Evolutionary conservation across 2,329 filamentous ascomycete species (phyloP).

Genomic region (Ambrosiella beaveri): DNA sequence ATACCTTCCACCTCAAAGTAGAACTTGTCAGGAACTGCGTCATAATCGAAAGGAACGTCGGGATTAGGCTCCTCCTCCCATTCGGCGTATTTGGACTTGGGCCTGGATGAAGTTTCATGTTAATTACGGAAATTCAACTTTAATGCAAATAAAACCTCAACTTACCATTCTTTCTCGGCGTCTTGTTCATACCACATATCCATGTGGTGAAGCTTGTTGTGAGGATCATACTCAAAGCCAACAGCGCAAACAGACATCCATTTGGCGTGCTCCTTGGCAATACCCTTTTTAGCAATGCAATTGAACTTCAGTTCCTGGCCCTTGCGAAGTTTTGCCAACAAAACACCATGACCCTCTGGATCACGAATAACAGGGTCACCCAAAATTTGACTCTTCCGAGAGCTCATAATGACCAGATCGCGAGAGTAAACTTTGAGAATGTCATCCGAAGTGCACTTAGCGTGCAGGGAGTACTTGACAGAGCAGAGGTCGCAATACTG

Average conservation of each 20-base stretch:
- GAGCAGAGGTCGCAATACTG: slow-evolving; percentile 86
- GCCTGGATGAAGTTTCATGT: slow-evolving; percentile 32
- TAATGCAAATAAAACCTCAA: slow-evolving; percentile 10
- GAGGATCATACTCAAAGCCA: slow-evolving; percentile 94
- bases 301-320: slow-evolving; percentile 80
- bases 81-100: slow-evolving; percentile 60
- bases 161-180: slow-evolving; percentile 67
- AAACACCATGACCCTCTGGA: slow-evolving; percentile 58
- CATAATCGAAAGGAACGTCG: slow-evolving; percentile 78
- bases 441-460: slow-evolving; percentile 67
- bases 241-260: slow-evolving; percentile 89
- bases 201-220: slow-evolving; percentile 84
- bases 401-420: slow-evolving; percentile 58
- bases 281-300: slow-evolving; percentile 94
- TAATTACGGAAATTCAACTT: too few relatives aligned
- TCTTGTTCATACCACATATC: slow-evolving; percentile 89
- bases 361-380: slow-evolving; percentile 75
- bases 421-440: slow-evolving; percentile 90
- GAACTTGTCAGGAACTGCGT: slow-evolving; percentile 68
- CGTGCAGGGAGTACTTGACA: slow-evolving; percentile 68
- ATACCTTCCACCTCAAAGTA: slow-evolving; percentile 88
- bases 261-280: slow-evolving; percentile 96
- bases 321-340: slow-evolving; percentile 80
- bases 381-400: slow-evolving; percentile 54
- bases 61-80: slow-evolving; percentile 67